Evolutionary conservation across 2,329 filamentous ascomycete genomes (phyloP), one percentile per base, ranked within the genome.

Genomic region (Neonectria ditissima): DNA sequence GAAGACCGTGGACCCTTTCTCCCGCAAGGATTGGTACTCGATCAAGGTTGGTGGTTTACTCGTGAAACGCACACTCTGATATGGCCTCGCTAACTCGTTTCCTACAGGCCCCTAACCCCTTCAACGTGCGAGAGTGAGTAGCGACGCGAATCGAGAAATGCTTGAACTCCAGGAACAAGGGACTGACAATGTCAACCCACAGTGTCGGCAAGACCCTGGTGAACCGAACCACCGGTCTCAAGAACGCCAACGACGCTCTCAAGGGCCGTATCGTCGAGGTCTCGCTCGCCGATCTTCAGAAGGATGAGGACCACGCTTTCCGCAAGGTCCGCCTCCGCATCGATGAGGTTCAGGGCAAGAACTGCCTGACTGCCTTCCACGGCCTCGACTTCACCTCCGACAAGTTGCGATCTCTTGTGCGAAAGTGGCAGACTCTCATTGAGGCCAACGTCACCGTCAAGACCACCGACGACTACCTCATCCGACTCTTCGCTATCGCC

Each of bases 321-420:
- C 95, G 96, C 87, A 99, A 99, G 90, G 89, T 99, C 82, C 97
- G 97, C 89, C 94, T 99, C 81, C 91, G 96, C 74, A 93, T 98
- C 78, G 96, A 99, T 80, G 96, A 99, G 87, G 91, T 99, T 71
- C 96, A 99, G 87, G 96, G 96, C 88, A 97, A 97, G 91, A 98
- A 97, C 91, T 98, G 96, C 88, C 87, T 99, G 84, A 98, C 96
- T 89, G 97, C 97, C 91, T 99, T 99, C 92, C 94, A 99, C 91
- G 96, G 96, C 77, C 91, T 99, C 82, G 96, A 99, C 87, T 98
- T 99, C 92, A 99, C 96, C 81, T 97, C 96, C 77, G 96, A 99
- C 91, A 99, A 99, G 90, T 92, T 99, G 78, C 93, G 96, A 81
- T 98, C 96, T 71, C 91, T 99, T 74, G 96, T 99, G 77, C 94